Base-by-base conservation (phyloP, 768 basidiomycete genomes). In the Clathrus columnatus region DNA sequence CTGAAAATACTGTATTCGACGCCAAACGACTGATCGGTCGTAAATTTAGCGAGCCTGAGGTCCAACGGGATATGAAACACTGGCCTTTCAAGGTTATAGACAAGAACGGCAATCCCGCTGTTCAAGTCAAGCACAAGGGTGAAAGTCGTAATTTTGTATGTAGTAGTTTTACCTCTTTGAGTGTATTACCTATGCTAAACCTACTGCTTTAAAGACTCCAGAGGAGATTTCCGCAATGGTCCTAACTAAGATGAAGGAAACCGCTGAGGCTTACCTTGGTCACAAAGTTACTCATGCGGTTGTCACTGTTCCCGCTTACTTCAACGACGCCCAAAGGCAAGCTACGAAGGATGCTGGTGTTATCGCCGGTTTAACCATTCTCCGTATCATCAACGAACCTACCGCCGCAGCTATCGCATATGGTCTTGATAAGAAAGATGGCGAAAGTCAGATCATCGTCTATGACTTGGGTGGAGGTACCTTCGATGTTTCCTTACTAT, bases 251-350 rank as follows among this genome's bases (percentile, higher is more conserved):
- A 77, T 77, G 75, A 74, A 74, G 68, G 75, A 76, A 68, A 76
- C 75, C 52, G 75, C 75, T 41, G 75, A 77, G 67, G 72, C 75
- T 20, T 77, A 75, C 69, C 72, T 77, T 61, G 75, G 75, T 45
- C 68, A 70, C 63, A 70, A 69, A 61, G 72, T 77, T 64, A 72
- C 67, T 45, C 69, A 75, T 68, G 75, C 75, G 52, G 69, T 70
- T 59, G 72, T 75, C 62, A 75, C 74, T 60, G 73, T 75, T 58
- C 73, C 73, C 51, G 73, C 73, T 50, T 75, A 94, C 80, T 96
- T 95, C 84, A 97, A 98, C 70, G 94, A 96, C 75, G 93, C 94
- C 65, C 95, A 97, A 73, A 91, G 94, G 67, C 71, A 77, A 57
- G 75, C 75, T 52, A 78, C 76, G 67, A 77, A 77, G 69, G 76